Conservation (phyloP, 2,329 filamentous ascomycete species). For the Leptographium radiaticola region DNA sequence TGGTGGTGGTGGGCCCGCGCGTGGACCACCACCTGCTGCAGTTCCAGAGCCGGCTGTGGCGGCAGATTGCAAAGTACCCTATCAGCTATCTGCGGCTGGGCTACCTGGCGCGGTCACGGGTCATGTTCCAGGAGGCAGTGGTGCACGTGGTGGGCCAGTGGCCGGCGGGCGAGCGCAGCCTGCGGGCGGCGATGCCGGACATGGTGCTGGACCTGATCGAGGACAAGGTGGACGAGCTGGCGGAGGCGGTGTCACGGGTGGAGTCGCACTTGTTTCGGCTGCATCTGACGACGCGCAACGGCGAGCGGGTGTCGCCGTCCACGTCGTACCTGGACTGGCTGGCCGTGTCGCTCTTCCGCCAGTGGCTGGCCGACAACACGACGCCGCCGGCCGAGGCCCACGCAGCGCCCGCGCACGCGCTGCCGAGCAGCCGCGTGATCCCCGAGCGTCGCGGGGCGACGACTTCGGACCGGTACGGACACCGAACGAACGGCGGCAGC, state of each 20-base stretch:
- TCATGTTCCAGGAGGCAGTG: slow-evolving; percentile 76
- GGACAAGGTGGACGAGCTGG: slow-evolving; percentile 86
- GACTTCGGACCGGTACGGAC: slow-evolving; percentile 8
- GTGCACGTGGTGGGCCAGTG: slow-evolving; percentile 93
- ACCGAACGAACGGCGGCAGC: slow-evolving; percentile 8
- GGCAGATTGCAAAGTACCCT: slow-evolving; percentile 92
- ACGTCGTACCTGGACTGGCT: slow-evolving; percentile 85
- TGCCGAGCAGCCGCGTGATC: slow-evolving; percentile 15
- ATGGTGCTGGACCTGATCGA: slow-evolving; percentile 79
- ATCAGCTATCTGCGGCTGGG: slow-evolving; percentile 84
- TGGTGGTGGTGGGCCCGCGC: slow-evolving; percentile 74
- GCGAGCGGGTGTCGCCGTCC: slow-evolving; percentile 68
- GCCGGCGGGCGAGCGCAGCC: slow-evolving; percentile 66
- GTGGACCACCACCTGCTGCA: slow-evolving; percentile 90
- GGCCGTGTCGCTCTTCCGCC: slow-evolving; percentile 72
- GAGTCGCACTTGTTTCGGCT: slow-evolving; percentile 75
- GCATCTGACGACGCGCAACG: slow-evolving; percentile 62
- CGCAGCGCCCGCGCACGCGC: neutral
- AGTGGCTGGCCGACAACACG: slow-evolving; percentile 88
- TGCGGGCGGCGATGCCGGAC: slow-evolving; percentile 61
- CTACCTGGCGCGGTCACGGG: slow-evolving; percentile 69
- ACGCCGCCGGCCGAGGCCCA: slow-evolving; percentile 45
- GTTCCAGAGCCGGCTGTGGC: slow-evolving; percentile 84
- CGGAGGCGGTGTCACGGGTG: slow-evolving; percentile 66
- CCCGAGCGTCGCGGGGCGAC: slow-evolving; percentile 15